A percentile compares a stretch with the other conserved stretches of the same genome.
Conservation (phyloP, 768 basidiomycete species). For the Suillus cothurnatus region DNA sequence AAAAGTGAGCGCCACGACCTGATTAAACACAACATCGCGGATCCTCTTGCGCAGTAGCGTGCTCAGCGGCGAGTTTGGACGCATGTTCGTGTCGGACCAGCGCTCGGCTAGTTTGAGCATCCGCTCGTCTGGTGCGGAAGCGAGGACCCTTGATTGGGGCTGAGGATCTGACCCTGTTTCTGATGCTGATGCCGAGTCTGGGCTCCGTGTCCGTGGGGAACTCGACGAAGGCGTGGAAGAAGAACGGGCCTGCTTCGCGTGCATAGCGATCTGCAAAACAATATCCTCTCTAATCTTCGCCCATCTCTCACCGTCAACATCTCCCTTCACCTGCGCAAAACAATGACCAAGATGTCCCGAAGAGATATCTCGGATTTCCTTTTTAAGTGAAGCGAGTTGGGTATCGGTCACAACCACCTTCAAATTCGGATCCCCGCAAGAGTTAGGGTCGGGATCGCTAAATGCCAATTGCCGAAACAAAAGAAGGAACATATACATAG, state of each 20-base stretch:
- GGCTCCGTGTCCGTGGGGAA: neutral
- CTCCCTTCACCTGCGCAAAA: neutral
- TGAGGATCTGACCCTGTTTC: slow-evolving; percentile 19
- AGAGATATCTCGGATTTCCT: slow-evolving; percentile 71
- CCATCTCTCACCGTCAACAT: slow-evolving; percentile 44
- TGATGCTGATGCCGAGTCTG: neutral
- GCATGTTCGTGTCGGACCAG: slow-evolving; percentile 74
- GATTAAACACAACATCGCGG: slow-evolving; percentile 61
- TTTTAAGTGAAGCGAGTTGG: slow-evolving; percentile 63
- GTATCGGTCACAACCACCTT: slow-evolving; percentile 30
- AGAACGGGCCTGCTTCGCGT: slow-evolving; percentile 52
- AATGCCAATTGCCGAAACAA: slow-evolving; percentile 76
- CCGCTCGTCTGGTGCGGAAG: slow-evolving; percentile 50
- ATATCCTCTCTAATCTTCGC: slow-evolving; percentile 60
- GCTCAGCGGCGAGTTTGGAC: slow-evolving; percentile 57
- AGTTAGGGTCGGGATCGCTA: neutral
- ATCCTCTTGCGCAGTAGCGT: slow-evolving; percentile 63
- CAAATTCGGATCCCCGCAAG: neutral
- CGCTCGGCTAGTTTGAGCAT: slow-evolving; percentile 62
- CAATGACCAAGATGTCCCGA: slow-evolving; percentile 63
- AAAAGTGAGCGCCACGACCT: slow-evolving; percentile 55
- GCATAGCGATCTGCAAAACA: slow-evolving; percentile 73
- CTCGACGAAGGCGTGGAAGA: neutral
- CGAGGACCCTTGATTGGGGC: slow-evolving; percentile 25
- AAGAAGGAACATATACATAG: slow-evolving; percentile 79